Conservation (phyloP, 805 yeast genomes). For the Candida ortonii region DNA sequence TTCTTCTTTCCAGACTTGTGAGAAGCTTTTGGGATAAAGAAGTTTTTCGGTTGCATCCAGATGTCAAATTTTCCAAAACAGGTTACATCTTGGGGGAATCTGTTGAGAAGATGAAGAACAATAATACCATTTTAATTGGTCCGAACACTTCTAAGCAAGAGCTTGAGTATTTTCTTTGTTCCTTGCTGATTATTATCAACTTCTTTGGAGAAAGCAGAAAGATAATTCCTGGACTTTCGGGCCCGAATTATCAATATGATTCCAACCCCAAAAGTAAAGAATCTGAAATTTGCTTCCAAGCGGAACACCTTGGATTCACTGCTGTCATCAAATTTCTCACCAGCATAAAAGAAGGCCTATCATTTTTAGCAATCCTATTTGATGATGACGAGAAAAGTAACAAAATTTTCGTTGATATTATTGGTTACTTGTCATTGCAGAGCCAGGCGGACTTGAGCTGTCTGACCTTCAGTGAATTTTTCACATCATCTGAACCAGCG, state of each 20-base stretch:
- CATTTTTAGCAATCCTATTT: slow-evolving; percentile 76
- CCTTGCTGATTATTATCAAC: slow-evolving; percentile 64
- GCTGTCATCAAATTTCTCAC: slow-evolving; percentile 71
- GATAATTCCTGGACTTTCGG: slow-evolving; percentile 56
- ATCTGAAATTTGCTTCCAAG: slow-evolving; percentile 70
- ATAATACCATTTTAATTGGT: slow-evolving; percentile 40
- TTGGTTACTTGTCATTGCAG: slow-evolving; percentile 65
- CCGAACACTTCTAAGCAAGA: slow-evolving; percentile 46
- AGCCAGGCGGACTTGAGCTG: slow-evolving; percentile 65
- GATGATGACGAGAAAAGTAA: slow-evolving; percentile 56
- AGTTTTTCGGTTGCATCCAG: slow-evolving; percentile 48
- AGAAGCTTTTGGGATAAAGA: slow-evolving; percentile 75
- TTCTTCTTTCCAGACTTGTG: slow-evolving; percentile 73
- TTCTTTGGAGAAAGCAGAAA: slow-evolving; percentile 66
- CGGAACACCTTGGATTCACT: slow-evolving; percentile 85
- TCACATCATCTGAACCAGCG: slow-evolving; percentile 59
- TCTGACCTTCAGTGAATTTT: slow-evolving; percentile 70
- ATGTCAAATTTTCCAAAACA: slow-evolving; percentile 32
- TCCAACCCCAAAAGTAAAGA: slow-evolving; percentile 43
- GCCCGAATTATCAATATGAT: slow-evolving; percentile 53
- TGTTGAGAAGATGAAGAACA: slow-evolving; percentile 40
- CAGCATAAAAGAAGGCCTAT: slow-evolving; percentile 83
- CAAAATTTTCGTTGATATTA: slow-evolving; percentile 56
- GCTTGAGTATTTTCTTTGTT: slow-evolving; percentile 68
- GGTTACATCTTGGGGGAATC: slow-evolving; percentile 38